Percentiles rank a stretch among this genome's conserved stretches.
Conservation (phyloP, 1,284 basidiomycete genomes). For the Fistulinella cinereoalba region DNA sequence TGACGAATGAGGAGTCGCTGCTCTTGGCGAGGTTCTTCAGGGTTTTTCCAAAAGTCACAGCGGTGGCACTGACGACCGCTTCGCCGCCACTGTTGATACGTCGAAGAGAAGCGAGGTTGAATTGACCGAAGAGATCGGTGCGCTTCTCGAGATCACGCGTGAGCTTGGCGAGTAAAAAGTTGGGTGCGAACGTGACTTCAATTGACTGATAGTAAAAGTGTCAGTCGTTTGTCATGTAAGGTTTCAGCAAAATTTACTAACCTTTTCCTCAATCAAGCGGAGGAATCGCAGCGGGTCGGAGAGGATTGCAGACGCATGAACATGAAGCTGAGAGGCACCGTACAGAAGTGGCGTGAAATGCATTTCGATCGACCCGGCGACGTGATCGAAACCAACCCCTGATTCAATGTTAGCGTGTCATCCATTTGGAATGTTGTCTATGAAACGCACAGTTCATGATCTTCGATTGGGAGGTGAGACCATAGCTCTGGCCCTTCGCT, state of each 20-base stretch:
- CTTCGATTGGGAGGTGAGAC: slow-evolving; percentile 25
- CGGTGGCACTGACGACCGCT: slow-evolving; percentile 37
- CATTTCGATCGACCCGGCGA: slow-evolving; percentile 37
- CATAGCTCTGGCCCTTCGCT: slow-evolving; percentile 26
- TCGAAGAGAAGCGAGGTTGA: slow-evolving; percentile 23
- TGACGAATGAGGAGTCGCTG: slow-evolving; percentile 29
- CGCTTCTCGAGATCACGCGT: slow-evolving; percentile 32
- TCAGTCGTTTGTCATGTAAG: not conserved
- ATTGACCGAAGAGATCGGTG: slow-evolving; percentile 22
- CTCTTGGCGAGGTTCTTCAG: slow-evolving; percentile 32
- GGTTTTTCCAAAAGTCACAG: slow-evolving; percentile 35
- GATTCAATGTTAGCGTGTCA: slow-evolving; percentile 5
- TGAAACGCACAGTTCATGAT: slow-evolving; percentile 30
- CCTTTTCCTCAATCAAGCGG: slow-evolving; percentile 30
- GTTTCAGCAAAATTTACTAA: slow-evolving; percentile 1
- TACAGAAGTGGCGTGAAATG: slow-evolving; percentile 27
- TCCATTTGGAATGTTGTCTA: not conserved
- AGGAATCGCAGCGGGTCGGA: slow-evolving; percentile 28
- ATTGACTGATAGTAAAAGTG: slow-evolving; percentile 19
- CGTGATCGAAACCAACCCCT: slow-evolving; percentile 40
- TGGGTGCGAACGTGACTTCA: slow-evolving; percentile 40
- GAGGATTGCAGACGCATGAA: slow-evolving; percentile 32
- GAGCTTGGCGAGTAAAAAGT: slow-evolving; percentile 43
- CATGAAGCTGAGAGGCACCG: slow-evolving; percentile 32
- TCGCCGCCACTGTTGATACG: slow-evolving; percentile 40